phyloP scores from a whole-genome alignment of 805 yeast species.

The Citeromyces nyonsensis region DNA sequence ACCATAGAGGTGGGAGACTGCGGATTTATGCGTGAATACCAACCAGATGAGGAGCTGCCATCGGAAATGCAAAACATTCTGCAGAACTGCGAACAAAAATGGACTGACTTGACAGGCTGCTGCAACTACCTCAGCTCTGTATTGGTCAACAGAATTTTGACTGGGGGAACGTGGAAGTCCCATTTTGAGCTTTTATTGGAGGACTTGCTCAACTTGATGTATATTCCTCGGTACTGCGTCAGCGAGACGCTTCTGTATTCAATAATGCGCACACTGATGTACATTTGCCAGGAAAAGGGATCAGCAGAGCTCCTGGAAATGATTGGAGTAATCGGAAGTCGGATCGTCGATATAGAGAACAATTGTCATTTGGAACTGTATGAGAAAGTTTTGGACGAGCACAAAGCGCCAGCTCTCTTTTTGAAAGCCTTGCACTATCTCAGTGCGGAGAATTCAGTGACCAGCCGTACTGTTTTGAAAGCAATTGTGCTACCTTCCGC shows the following conservation, averaged over 20 bases:
- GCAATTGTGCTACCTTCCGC: no score
- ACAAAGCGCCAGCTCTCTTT: no score
- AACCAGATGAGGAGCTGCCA: background rate
- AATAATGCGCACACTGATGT: constrained; percentile 25
- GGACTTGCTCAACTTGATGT: constrained; percentile 36
- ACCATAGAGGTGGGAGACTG: background rate
- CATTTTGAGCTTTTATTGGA: constrained; percentile 33
- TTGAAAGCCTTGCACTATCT: no score
- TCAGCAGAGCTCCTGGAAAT: constrained; percentile 32
- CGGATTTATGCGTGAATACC: background rate
- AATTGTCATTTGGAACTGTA: background rate
- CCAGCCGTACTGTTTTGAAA: no score
- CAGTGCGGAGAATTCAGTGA: no score
- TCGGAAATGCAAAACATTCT: background rate
- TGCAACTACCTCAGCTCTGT: background rate
- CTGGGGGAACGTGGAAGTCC: background rate
- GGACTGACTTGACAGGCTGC: background rate
- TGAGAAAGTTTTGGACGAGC: background rate
- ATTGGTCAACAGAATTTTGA: background rate
- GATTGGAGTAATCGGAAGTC: constrained; percentile 44
- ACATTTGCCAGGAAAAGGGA: constrained; percentile 20
- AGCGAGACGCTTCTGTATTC: constrained; percentile 33
- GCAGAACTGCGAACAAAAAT: background rate
- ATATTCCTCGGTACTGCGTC: constrained; percentile 47
- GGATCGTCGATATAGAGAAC: constrained; percentile 21